These are phyloP conservation scores for Paracamarosporium sp. DNA, from an alignment of 2,329 filamentous ascomycete species.

Conservation along the genomic window DNA sequence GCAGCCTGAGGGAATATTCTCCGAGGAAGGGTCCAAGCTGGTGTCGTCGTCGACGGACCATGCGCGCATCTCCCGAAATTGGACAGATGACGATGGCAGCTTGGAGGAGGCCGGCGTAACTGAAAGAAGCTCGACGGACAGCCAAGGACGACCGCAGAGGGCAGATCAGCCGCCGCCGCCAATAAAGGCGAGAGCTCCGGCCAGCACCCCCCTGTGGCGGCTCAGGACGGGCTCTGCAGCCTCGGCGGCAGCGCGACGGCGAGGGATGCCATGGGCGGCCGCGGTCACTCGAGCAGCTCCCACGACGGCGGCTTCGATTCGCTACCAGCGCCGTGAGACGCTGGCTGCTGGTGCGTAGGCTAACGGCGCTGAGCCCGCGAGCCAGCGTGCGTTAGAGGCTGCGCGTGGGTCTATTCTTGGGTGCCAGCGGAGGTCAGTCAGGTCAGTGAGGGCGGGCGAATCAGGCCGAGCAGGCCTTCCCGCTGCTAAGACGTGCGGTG, in stretches of 20 bases:
- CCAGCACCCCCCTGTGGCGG: background rate
- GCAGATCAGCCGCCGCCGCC: slow-evolving; percentile 34
- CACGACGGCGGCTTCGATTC: background rate
- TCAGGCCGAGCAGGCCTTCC: slow-evolving; percentile 13
- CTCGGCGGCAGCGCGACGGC: slow-evolving; percentile 7
- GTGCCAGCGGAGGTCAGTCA: slow-evolving; percentile 15
- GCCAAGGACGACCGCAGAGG: slow-evolving; percentile 29
- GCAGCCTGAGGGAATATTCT: slow-evolving; percentile 13
- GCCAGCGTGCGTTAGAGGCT: slow-evolving; percentile 8
- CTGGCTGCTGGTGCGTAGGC: slow-evolving; percentile 1
- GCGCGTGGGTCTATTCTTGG: slow-evolving; percentile 28
- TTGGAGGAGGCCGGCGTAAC: slow-evolving; percentile 19
- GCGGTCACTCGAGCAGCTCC: background rate
- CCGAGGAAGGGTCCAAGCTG: slow-evolving; percentile 12
- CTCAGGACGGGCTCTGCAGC: background rate
- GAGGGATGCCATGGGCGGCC: background rate
- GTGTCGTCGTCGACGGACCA: slow-evolving; percentile 14
- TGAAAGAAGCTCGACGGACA: slow-evolving; percentile 19
- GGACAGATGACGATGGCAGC: slow-evolving; percentile 17
- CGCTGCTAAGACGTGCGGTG: slow-evolving; percentile 9
- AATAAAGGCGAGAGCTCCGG: slow-evolving; percentile 6
- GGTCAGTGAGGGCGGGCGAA: slow-evolving; percentile 11
- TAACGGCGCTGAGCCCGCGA: slow-evolving; percentile 4
- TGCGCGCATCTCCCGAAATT: slow-evolving; percentile 25
- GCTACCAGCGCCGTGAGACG: slow-evolving; percentile 1